Evolutionary conservation across 441 rosid species (phyloP).

Genomic region (Bocquillonia castaneifolia): DNA sequence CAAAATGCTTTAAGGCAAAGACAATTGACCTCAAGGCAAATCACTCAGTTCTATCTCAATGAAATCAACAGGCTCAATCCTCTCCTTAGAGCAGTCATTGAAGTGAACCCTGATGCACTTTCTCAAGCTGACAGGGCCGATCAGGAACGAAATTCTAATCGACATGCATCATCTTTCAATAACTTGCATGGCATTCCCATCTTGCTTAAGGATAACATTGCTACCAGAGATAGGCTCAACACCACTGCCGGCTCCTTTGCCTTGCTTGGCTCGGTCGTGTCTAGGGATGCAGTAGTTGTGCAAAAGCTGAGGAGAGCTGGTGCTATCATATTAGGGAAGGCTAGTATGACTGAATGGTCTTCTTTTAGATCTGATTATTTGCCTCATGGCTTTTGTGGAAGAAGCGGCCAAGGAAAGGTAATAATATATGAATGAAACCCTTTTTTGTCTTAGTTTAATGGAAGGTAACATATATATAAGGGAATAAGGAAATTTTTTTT

Average conservation of each 20-base stretch:
- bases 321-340: conserved; percentile 68
- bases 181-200: conserved; percentile 62
- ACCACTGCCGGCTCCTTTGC: conserved; percentile 74
- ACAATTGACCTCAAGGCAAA: conserved; percentile 52
- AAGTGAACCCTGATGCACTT: conserved; percentile 66
- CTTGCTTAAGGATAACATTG: conserved; percentile 62
- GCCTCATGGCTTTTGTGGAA: conserved; percentile 45
- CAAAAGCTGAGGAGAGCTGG: conserved; percentile 50
- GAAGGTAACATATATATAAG: not conserved
- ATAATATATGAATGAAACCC: no score
- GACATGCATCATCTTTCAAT: conserved; percentile 12
- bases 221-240: conserved; percentile 61
- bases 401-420: conserved; percentile 69
- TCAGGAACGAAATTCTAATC: conserved; percentile 32
- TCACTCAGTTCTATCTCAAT: conserved; percentile 47
- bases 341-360: conserved; percentile 71
- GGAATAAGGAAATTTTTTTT: not conserved
- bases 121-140: conserved; percentile 56
- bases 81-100: conserved; percentile 50
- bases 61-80: conserved; percentile 51
- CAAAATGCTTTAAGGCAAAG: conserved; percentile 44
- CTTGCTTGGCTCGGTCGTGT: conserved; percentile 51
- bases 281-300: conserved; percentile 62
- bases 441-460: not conserved
- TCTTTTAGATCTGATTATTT: conserved; percentile 21